phyloP scores from a whole-genome alignment of 768 basidiomycete species.

The Tulasnella sp. region DNA sequence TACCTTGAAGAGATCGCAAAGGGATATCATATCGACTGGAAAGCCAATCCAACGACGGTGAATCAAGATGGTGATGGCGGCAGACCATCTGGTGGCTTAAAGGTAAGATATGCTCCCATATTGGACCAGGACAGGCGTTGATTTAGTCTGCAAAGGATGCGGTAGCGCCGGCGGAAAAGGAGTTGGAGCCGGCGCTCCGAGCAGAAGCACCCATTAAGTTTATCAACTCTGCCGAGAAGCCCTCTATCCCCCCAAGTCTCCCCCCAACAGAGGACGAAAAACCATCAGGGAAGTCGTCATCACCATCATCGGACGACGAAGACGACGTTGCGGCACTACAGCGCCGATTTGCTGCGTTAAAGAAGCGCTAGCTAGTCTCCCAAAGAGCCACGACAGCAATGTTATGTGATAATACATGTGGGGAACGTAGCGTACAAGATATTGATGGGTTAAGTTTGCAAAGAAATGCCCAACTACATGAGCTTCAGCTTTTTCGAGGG shows the following conservation, averaged over 20 bases:
- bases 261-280: conserved; percentile 41
- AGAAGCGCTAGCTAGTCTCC: conserved; percentile 48
- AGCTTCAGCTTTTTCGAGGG: conserved; percentile 9
- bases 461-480: neutral
- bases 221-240: conserved; percentile 4
- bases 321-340: conserved; percentile 70
- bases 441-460: neutral
- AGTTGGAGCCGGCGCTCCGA: conserved; percentile 3
- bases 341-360: conserved; percentile 76
- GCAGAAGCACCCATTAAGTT: conserved; percentile 5
- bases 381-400: neutral
- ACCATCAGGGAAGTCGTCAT: conserved; percentile 5
- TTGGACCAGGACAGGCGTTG: conserved; percentile 15
- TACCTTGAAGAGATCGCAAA: conserved; percentile 85
- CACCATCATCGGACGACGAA: conserved; percentile 28
- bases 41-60: conserved; percentile 28
- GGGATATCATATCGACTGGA: conserved; percentile 71
- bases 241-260: conserved; percentile 31
- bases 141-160: neutral
- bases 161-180: neutral
- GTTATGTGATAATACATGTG: neutral
- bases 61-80: conserved; percentile 22
- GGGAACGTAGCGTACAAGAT: neutral
- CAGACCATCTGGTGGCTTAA: conserved; percentile 23
- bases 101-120: conserved; percentile 8